Evolutionary conservation across 495 filamentous ascomycete species (phyloP), one percentile per base, ranked within the genome.

Genomic region (Stereocaulon alpinum): DNA sequence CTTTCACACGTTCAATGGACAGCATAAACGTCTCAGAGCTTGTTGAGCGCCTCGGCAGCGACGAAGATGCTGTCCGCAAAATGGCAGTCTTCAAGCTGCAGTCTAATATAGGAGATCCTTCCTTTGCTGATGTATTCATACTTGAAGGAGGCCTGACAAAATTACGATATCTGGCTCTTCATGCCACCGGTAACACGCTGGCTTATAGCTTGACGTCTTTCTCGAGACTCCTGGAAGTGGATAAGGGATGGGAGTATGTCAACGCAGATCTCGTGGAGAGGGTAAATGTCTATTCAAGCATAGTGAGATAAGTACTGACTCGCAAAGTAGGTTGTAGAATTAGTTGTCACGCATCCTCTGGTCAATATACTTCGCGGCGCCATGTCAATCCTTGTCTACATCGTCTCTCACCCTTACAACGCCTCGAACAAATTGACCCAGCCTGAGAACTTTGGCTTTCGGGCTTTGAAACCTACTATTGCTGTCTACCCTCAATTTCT

Each of bases 31-130:
- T 88, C 50, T 70, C 78, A 10, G 83, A 87, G 66, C 78, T 89
- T 61, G 82, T 89, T 44, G 77, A 80, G 66, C 79, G 86, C 43
- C 75, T 89, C 54, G 81, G 82, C 37, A 84, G 82, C 67, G 83
- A 87, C 50, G 85, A 88, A 81, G 94, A 97, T 80, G 88, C 88
- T 37, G 88, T 89, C 57, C 89, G 93, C 65, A 99, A 99, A 76
- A 96, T 96, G 89, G 93, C 93, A 14, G 94, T 91, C 60, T 99
- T 99, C 80, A 95, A 95, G 72, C 82, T 99, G 42, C 93, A 99
- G 72, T 80, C 82, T 43, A 88, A 85, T 61, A 95, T 99, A 67
- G 89, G 89, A 66, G 94, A 99, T 70, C 93, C 93, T 4, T 89
- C 90, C 51, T 97, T 99, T 69, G 94, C 93, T 45, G 94, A 97